Evolutionary conservation across 2,329 filamentous ascomycete species (phyloP).

Genomic region (Daldinia sp.): DNA sequence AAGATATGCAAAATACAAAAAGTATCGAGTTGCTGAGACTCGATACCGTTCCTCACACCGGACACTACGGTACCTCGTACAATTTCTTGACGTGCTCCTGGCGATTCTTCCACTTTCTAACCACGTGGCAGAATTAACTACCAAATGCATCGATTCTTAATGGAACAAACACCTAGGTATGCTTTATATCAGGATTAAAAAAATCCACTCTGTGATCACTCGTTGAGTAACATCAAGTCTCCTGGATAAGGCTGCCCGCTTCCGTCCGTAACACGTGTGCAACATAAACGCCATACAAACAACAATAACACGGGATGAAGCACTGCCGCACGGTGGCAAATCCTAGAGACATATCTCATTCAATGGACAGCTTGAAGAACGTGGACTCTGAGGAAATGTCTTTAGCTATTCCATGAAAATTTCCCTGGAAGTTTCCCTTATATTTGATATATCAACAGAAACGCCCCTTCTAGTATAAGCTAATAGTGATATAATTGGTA

Average conservation of each 20-base stretch:
- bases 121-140: neutral
- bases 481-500: constrained; percentile 11
- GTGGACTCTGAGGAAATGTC: neutral
- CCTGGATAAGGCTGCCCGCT: constrained; percentile 30
- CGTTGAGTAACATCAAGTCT: constrained; percentile 9
- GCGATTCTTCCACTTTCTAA: neutral
- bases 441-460: neutral
- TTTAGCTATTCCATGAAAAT: neutral
- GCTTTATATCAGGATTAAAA: neutral
- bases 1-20: constrained; percentile 63
- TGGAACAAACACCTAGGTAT: neutral
- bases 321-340: neutral
- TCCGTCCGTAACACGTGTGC: constrained; percentile 34
- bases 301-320: constrained; percentile 21
- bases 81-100: neutral
- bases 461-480: neutral
- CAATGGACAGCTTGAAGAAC: neutral
- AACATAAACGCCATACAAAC: constrained; percentile 31
- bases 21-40: constrained; percentile 5
- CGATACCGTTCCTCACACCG: neutral
- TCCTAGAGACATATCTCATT: neutral
- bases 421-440: neutral
- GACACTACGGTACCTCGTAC: neutral
- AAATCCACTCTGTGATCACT: neutral
- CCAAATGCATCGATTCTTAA: too few relatives aligned